Evolutionary conservation across 2,329 filamentous ascomycete species (phyloP).

Genomic region (Hypoxylon sp.): DNA sequence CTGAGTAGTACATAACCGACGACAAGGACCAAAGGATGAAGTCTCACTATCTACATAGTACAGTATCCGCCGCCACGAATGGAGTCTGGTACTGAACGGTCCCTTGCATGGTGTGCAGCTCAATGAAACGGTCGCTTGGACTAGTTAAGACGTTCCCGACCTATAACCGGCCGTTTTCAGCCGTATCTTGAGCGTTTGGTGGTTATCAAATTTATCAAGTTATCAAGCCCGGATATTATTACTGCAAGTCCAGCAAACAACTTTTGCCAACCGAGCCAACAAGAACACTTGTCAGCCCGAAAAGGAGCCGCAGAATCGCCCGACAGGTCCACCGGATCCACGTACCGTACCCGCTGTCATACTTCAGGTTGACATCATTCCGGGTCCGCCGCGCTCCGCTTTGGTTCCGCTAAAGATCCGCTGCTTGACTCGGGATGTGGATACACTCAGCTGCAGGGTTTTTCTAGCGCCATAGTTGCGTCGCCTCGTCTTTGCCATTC

Average conservation of each 20-base stretch:
- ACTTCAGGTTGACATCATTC: slow-evolving; percentile 45
- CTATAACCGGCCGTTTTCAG: slow-evolving; percentile 31
- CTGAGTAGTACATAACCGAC: slow-evolving; percentile 33
- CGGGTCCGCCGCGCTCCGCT: slow-evolving; percentile 46
- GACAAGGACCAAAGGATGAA: slow-evolving; percentile 26
- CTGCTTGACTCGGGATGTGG: slow-evolving; percentile 38
- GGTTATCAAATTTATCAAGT: slow-evolving; percentile 1
- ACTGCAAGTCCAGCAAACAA: slow-evolving; percentile 43
- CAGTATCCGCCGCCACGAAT: slow-evolving; percentile 34
- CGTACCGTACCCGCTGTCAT: slow-evolving; percentile 42
- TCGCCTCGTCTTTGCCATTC: slow-evolving; percentile 42
- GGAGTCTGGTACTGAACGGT: slow-evolving; percentile 31
- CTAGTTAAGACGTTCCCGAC: slow-evolving; percentile 32
- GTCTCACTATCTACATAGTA: slow-evolving; percentile 20
- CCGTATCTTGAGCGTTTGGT: slow-evolving; percentile 22
- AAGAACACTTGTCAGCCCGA: slow-evolving; percentile 36
- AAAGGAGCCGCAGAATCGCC: slow-evolving; percentile 44
- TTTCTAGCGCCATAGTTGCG: slow-evolving; percentile 41
- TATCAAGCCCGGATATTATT: slow-evolving; percentile 5
- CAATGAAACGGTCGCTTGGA: slow-evolving; percentile 43
- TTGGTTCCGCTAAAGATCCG: slow-evolving; percentile 35
- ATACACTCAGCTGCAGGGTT: slow-evolving; percentile 32
- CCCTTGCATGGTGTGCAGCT: slow-evolving; percentile 39
- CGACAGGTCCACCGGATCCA: slow-evolving; percentile 37
- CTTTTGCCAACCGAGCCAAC: slow-evolving; percentile 30